A percentile compares a stretch with the other conserved stretches of the same genome.
Evolutionary conservation across 805 yeast species (phyloP).

Genomic region (Myxozyma neglecta): DNA sequence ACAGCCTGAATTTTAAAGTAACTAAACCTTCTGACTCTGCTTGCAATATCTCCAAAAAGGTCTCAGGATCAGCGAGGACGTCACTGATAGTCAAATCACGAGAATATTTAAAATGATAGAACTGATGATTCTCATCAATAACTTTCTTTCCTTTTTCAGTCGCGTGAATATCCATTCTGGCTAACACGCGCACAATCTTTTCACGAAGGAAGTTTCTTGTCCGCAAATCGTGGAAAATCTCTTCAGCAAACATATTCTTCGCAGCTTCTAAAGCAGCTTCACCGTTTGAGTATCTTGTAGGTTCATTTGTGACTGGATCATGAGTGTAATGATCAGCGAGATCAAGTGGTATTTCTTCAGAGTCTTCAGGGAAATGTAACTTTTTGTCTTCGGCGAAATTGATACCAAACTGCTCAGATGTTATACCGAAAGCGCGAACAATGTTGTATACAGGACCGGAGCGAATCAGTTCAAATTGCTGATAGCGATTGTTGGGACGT

Average conservation of each 20-base stretch:
- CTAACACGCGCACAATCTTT: constrained; percentile 56
- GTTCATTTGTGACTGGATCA: constrained; percentile 32
- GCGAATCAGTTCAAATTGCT: constrained; percentile 41
- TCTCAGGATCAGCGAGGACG: constrained; percentile 71
- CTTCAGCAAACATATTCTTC: constrained; percentile 73
- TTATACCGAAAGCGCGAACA: constrained; percentile 63
- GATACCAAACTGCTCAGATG: constrained; percentile 80
- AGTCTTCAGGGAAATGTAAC: constrained; percentile 71
- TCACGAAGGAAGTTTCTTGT: constrained; percentile 64
- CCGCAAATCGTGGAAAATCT: constrained; percentile 75
- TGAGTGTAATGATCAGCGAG: constrained; percentile 48
- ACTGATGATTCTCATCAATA: constrained; percentile 77
- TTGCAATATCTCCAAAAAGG: constrained; percentile 83
- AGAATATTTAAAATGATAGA: constrained; percentile 89
- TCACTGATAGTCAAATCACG: constrained; percentile 76
- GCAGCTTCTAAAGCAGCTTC: constrained; percentile 68
- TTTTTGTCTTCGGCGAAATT: constrained; percentile 68
- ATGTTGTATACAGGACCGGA: constrained; percentile 21
- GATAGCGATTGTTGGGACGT: constrained; percentile 45
- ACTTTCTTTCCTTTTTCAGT: constrained; percentile 81
- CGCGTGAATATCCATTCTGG: constrained; percentile 67
- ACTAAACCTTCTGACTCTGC: constrained; percentile 83
- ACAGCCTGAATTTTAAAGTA: constrained; percentile 34
- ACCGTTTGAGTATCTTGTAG: constrained; percentile 12
- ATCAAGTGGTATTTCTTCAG: constrained; percentile 58